Evolutionary conservation across 176 grass and related monocot genomes (phyloP), one percentile per base, ranked within the genome.

Genomic region (Aegilops bicornis): DNA sequence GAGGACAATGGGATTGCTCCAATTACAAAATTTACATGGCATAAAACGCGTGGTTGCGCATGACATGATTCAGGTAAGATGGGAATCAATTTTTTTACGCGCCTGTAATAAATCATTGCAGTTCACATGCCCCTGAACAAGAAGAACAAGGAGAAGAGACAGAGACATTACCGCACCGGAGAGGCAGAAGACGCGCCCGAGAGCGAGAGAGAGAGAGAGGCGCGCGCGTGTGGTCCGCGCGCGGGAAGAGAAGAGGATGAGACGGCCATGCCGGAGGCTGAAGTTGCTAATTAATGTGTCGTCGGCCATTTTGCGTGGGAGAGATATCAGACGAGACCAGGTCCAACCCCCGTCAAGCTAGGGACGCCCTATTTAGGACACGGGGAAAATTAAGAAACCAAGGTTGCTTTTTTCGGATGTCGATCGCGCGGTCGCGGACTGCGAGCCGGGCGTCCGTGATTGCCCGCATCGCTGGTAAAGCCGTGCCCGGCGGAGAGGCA

Each of bases 261-360:
- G 56, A 37, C 5, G 36, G 32, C 22, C 35, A 61, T 79, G 33
- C 36, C 2, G 16, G 40, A 39, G 76, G 39, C 20, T 61, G 10
- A 79, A 42, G 76, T 30, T 80, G 78, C 61, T 65, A 83, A 79
- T 79, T 73, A 79, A 73, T 17, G 82, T 33, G 17, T 9, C 23
- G n/a, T 14, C 17, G 17, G 54, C 66, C 82, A 79, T 89, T 43
- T 31, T 23, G 16, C 42, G 30, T 11, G 33, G 50, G 19, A 54
- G 58, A n/a, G 66, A 6, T 58, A 87, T 10, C 16, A 10, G 73
- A 98, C 92, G 19, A 59, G 54, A 59, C 19, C 54, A 59, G 54
- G 54, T 59, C 54, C 20, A 59, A 22, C 54, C 19, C 54, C 54
- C 54, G 54, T 22, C 54, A 20, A 59, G 20, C 22, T 59, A 59